Conservation (phyloP, 192 early-diverging fungal species). For the Linnemannia exigua region DNA sequence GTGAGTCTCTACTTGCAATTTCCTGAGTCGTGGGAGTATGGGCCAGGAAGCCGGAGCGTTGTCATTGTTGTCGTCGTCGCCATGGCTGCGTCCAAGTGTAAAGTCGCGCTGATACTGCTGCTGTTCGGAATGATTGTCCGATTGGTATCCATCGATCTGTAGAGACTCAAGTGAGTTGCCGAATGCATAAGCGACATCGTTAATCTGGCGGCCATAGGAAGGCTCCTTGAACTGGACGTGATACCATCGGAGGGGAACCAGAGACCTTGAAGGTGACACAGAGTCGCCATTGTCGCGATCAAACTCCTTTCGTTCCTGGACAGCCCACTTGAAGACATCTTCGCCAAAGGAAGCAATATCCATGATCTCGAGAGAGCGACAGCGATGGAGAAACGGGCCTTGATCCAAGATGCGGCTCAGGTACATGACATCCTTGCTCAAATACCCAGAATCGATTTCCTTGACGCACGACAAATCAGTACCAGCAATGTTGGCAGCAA, state of each 20-base stretch:
- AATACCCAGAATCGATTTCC: not conserved
- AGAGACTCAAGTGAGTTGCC: not conserved
- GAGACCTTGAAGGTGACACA: not conserved
- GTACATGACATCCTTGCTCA: not conserved
- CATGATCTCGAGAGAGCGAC: not conserved
- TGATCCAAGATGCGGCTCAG: not conserved
- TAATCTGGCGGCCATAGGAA: not conserved
- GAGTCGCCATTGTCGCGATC: not conserved
- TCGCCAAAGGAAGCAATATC: not conserved
- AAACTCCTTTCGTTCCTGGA: not conserved
- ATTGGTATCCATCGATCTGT: not conserved
- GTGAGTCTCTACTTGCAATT: not conserved
- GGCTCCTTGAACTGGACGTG: not conserved
- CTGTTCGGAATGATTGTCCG: not conserved
- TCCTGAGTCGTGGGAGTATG: not conserved
- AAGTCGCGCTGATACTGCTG: not conserved
- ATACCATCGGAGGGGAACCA: not conserved
- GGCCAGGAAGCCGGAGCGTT: not conserved
- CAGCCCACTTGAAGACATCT: conserved; percentile 18
- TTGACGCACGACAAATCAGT: not conserved
- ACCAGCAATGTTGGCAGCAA: not conserved
- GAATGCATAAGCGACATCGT: not conserved
- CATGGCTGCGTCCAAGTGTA: not conserved
- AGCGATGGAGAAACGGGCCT: not conserved
- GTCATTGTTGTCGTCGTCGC: not conserved